These are phyloP conservation scores for Aspergillus sp. DNA, from an alignment of 2,329 filamentous ascomycete genomes.

Conservation along the genomic window DNA sequence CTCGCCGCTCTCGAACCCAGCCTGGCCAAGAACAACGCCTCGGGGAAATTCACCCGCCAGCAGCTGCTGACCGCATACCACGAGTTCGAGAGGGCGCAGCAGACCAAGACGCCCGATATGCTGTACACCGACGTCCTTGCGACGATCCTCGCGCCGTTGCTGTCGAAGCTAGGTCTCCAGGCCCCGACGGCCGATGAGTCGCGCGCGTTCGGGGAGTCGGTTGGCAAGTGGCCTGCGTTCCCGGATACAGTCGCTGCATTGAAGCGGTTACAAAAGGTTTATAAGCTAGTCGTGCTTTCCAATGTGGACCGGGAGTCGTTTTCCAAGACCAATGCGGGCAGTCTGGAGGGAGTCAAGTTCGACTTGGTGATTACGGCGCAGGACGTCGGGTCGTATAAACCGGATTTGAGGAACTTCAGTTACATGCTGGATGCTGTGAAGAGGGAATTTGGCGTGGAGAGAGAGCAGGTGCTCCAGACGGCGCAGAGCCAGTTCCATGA, in stretches of 20 bases:
- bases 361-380: constrained; percentile 69
- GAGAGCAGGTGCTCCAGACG: constrained; percentile 63
- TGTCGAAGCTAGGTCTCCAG: constrained; percentile 25
- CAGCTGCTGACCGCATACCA: constrained; percentile 26
- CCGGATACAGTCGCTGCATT: constrained; percentile 57
- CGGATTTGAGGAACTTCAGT: constrained; percentile 62
- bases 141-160: constrained; percentile 36
- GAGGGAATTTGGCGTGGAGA: constrained; percentile 57
- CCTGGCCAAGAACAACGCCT: constrained; percentile 30
- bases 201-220: constrained; percentile 48
- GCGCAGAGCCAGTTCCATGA: constrained; percentile 68
- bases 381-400: constrained; percentile 72
- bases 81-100: constrained; percentile 47
- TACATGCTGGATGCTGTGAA: constrained; percentile 60
- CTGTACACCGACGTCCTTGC: constrained; percentile 62
- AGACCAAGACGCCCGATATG: constrained; percentile 56
- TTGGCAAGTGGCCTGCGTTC: constrained; percentile 57
- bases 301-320: constrained; percentile 59
- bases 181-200: constrained; percentile 36
- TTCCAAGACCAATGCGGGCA: constrained; percentile 45
- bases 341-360: constrained; percentile 55
- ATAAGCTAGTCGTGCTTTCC: constrained; percentile 57
- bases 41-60: constrained; percentile 29
- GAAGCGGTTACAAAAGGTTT: constrained; percentile 48
- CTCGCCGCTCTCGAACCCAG: constrained; percentile 51